phyloP scores from a whole-genome alignment of 75 land plant species.

The Azolla pinnata region DNA sequence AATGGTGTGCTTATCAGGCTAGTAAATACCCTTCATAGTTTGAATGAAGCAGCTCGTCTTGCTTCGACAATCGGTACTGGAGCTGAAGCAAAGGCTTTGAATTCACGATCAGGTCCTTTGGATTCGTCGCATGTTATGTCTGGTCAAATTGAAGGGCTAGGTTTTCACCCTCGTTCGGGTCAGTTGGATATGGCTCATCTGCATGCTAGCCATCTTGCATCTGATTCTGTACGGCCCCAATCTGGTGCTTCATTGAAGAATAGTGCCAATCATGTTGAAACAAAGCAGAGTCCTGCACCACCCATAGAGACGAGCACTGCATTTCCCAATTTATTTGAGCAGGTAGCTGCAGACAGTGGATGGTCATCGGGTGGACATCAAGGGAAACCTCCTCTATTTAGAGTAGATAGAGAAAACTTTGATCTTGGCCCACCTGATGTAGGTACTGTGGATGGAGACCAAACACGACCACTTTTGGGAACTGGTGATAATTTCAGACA shows the following conservation, averaged over 20 bases:
- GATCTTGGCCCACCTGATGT: constrained; percentile 33
- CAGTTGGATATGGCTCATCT: constrained; percentile 41
- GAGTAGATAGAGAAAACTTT: constrained; percentile 31
- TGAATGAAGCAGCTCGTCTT: constrained; percentile 92
- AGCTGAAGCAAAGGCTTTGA: constrained; percentile 25
- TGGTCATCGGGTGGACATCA: constrained; percentile 14
- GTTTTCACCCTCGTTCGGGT: constrained; percentile 35
- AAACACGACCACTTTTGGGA: constrained; percentile 26
- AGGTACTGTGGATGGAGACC: constrained; percentile 34
- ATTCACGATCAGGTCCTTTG: constrained; percentile 66
- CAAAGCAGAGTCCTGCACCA: constrained; percentile 15
- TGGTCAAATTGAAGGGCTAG: constrained; percentile 30
- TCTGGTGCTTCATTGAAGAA: constrained; percentile 34
- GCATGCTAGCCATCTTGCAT: constrained; percentile 18
- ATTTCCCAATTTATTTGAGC: constrained; percentile 22
- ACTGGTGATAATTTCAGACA: constrained; percentile 15
- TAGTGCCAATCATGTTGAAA: constrained; percentile 31
- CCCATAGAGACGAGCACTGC: constrained; percentile 11
- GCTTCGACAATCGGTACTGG: constrained; percentile 36
- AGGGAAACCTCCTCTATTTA: constrained; percentile 7
- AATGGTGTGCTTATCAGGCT: constrained; percentile 86
- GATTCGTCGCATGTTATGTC: constrained; percentile 34
- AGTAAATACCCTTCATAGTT: constrained; percentile 83
- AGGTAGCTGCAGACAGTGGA: constrained; percentile 23
- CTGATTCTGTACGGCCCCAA: constrained; percentile 36